These are phyloP conservation scores for Pseudogymnoascus sp. DNA, from an alignment of 2,329 filamentous ascomycete genomes.

Conservation along the genomic window DNA sequence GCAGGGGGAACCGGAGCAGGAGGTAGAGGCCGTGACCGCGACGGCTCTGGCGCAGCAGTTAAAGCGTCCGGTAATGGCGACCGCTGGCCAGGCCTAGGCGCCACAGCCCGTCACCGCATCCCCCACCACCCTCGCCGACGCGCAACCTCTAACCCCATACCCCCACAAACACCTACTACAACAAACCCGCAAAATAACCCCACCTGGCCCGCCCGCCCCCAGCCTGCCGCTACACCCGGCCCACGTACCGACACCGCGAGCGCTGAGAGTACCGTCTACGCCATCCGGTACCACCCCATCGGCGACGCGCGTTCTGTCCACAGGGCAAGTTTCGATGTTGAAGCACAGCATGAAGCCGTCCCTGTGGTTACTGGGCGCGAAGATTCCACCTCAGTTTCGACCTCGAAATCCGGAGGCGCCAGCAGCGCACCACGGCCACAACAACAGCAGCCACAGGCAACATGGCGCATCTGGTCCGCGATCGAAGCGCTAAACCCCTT, in stretches of 20 bases:
- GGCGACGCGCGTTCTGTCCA: slow-evolving; percentile 29
- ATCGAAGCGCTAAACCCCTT: slow-evolving; percentile 24
- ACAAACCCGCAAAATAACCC: not conserved
- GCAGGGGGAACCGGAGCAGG: slow-evolving; percentile 27
- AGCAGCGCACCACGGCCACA: slow-evolving; percentile 5
- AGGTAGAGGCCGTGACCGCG: slow-evolving; percentile 18
- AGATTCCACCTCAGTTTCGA: slow-evolving; percentile 1
- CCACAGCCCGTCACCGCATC: slow-evolving; percentile 10
- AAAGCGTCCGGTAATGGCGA: not conserved
- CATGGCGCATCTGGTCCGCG: not conserved
- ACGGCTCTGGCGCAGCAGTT: not conserved
- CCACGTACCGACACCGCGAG: slow-evolving; percentile 56
- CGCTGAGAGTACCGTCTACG: slow-evolving; percentile 55
- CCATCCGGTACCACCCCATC: slow-evolving; percentile 50
- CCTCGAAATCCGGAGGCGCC: slow-evolving; percentile 13
- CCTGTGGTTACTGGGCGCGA: slow-evolving; percentile 22
- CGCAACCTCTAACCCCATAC: not conserved
- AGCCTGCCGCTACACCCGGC: slow-evolving; percentile 45
- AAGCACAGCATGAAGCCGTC: slow-evolving; percentile 17
- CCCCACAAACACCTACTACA: not conserved
- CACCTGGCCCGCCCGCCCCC: slow-evolving; percentile 45
- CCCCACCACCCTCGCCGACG: not conserved
- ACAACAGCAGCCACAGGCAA: not conserved
- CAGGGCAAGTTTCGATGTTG: slow-evolving; percentile 20
- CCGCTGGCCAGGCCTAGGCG: slow-evolving; percentile 19